A percentile compares a stretch with the other conserved stretches of the same genome.
Conservation (phyloP, 306 rosid species). For the Lathyrus oleraceus region DNA sequence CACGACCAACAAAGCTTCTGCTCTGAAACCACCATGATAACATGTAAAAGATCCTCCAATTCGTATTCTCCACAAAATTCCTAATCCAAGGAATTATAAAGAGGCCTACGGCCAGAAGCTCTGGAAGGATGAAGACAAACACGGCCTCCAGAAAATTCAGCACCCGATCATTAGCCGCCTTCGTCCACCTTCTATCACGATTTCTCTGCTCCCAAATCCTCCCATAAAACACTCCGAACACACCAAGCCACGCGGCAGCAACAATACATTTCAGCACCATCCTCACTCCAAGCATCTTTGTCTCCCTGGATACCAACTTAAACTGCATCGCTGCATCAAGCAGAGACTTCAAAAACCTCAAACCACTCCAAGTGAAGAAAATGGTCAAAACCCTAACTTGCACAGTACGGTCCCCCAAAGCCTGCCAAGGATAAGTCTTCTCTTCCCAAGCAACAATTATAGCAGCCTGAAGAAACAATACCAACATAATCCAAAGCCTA, state of each 20-base stretch:
- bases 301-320: constrained; percentile 84
- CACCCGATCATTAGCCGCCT: constrained; percentile 57
- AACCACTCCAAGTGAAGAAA: constrained; percentile 81
- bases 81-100: constrained; percentile 85
- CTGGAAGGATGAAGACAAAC: constrained; percentile 66
- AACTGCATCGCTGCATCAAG: constrained; percentile 82
- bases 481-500: constrained; percentile 84
- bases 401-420: constrained; percentile 52
- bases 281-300: constrained; percentile 69
- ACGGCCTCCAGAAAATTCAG: constrained; percentile 64
- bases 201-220: constrained; percentile 80
- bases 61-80: constrained; percentile 80
- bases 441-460: constrained; percentile 84
- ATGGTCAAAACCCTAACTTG: constrained; percentile 71
- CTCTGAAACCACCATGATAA: constrained; percentile 95
- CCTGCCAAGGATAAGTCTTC: constrained; percentile 66
- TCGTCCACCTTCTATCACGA: constrained; percentile 63
- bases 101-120: constrained; percentile 70
- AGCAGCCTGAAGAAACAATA: constrained; percentile 81
- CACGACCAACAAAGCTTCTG: constrained; percentile 90
- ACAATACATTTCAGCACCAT: constrained; percentile 71
- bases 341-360: constrained; percentile 77
- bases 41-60: constrained; percentile 81
- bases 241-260: constrained; percentile 71
- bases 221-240: constrained; percentile 70